Percentiles rank a stretch among this genome's conserved stretches.
phyloP scores from a whole-genome alignment of 345 rosid genomes.

The Passiflora organensis region DNA sequence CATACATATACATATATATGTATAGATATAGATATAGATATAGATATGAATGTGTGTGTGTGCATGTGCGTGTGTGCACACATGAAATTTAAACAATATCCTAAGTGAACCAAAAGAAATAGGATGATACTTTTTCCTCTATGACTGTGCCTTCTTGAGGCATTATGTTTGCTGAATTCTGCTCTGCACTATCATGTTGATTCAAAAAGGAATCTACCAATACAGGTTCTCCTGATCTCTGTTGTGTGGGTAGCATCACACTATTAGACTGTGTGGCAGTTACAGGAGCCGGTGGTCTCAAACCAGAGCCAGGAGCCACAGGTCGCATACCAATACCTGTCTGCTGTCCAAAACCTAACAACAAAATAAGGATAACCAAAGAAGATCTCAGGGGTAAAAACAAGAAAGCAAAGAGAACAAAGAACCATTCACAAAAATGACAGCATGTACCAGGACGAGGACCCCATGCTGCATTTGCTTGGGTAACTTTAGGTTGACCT shows the following conservation, averaged over 20 bases:
- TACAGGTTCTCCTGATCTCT: slow-evolving; percentile 37
- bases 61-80: no score
- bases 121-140: slow-evolving; percentile 49
- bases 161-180: slow-evolving; percentile 34
- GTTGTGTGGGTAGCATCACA: slow-evolving; percentile 43
- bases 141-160: slow-evolving; percentile 40
- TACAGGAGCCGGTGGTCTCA: slow-evolving; percentile 61
- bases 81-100: background rate
- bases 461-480: slow-evolving; percentile 79
- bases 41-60: no score
- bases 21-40: no score
- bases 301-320: slow-evolving; percentile 44
- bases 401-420: slow-evolving; percentile 15
- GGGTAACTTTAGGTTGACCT: slow-evolving; percentile 54
- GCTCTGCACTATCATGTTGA: slow-evolving; percentile 39
- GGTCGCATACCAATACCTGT: slow-evolving; percentile 52
- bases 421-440: slow-evolving; percentile 15
- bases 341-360: slow-evolving; percentile 68
- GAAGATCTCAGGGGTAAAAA: slow-evolving; percentile 14
- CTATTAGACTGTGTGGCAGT: slow-evolving; percentile 40
- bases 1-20: no score
- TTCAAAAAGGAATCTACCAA: slow-evolving; percentile 57
- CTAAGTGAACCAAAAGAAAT: slow-evolving; percentile 4
- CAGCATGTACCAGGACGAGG: slow-evolving; percentile 52
- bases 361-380: slow-evolving; percentile 11